Percentiles rank a stretch among this genome's conserved stretches.
These are phyloP conservation scores for Aegilops tauschii DNA, from an alignment of 176 grass and related monocot species.

Conservation along the genomic window DNA sequence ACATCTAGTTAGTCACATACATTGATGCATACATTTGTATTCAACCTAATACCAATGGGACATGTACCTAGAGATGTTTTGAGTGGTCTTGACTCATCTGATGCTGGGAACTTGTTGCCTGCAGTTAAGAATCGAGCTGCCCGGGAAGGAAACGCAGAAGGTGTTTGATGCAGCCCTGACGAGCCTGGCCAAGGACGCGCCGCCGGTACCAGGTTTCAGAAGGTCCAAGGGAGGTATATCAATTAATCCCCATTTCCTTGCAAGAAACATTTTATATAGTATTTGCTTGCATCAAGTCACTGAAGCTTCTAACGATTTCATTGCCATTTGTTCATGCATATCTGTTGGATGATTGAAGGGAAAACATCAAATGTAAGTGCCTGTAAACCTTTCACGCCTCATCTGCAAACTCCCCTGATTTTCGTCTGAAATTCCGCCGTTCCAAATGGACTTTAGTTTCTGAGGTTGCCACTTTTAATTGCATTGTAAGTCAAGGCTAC, in stretches of 20 bases:
- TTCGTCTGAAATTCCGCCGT: not conserved
- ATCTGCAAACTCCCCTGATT: not conserved
- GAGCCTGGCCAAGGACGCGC: slow-evolving; percentile 56
- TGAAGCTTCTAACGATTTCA: slow-evolving; percentile 1
- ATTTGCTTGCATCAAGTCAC: not conserved
- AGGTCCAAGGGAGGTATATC: slow-evolving; percentile 65
- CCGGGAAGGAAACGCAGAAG: slow-evolving; percentile 61
- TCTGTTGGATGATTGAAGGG: slow-evolving; percentile 48
- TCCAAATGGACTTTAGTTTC: not conserved
- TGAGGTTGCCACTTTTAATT: slow-evolving; percentile 1
- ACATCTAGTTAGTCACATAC: not conserved
- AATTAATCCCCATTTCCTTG: slow-evolving; percentile 14
- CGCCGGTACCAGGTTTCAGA: slow-evolving; percentile 68
- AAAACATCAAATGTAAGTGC: slow-evolving; percentile 73
- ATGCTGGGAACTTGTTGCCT: not conserved
- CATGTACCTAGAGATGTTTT: not conserved
- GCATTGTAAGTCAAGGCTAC: not conserved
- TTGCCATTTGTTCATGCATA: slow-evolving; percentile 19
- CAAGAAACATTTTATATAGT: not conserved
- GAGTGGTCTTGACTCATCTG: not conserved
- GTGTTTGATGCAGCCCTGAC: slow-evolving; percentile 51
- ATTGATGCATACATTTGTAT: not conserved
- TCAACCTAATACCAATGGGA: not conserved
- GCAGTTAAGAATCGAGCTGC: slow-evolving; percentile 68
- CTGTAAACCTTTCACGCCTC: not conserved